phyloP scores from a whole-genome alignment of 495 filamentous ascomycete species.

The Talaromyces stipitatus region DNA sequence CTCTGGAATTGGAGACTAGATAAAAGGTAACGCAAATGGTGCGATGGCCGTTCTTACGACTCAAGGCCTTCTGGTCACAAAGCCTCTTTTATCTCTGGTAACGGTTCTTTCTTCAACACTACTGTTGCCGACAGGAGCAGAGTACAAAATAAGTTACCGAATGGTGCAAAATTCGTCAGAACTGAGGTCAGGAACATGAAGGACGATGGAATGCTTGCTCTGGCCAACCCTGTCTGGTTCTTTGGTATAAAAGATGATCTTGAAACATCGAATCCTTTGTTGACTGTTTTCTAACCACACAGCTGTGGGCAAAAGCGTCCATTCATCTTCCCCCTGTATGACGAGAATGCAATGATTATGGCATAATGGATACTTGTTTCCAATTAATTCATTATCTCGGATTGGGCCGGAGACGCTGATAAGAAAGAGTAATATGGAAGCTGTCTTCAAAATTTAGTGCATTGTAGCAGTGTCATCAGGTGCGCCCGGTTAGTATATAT shows the following conservation, averaged over 20 bases:
- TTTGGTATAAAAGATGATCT: background rate
- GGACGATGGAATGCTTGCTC: background rate
- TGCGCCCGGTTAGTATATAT: no score
- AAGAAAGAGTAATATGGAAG: no score
- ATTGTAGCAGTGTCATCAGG: no score
- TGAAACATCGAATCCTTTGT: background rate
- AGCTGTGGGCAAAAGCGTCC: no score
- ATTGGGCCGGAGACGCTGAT: no score
- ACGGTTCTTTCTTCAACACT: background rate
- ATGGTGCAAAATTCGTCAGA: background rate
- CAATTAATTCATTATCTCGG: no score
- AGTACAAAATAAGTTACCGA: background rate
- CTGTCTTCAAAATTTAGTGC: no score
- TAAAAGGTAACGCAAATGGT: background rate
- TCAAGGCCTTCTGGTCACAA: background rate
- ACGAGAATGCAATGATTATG: no score
- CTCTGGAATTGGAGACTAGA: background rate
- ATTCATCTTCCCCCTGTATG: no score
- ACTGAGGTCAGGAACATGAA: background rate
- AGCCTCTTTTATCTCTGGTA: background rate
- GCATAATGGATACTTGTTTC: no score
- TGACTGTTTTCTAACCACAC: no score
- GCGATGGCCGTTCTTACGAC: background rate
- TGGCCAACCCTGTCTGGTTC: background rate
- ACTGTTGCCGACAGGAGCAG: background rate